Percentiles rank a stretch among this genome's conserved stretches.
Evolutionary conservation across 352 stramenopile species (phyloP).

Genomic region (Saprolegnia parasitica): DNA sequence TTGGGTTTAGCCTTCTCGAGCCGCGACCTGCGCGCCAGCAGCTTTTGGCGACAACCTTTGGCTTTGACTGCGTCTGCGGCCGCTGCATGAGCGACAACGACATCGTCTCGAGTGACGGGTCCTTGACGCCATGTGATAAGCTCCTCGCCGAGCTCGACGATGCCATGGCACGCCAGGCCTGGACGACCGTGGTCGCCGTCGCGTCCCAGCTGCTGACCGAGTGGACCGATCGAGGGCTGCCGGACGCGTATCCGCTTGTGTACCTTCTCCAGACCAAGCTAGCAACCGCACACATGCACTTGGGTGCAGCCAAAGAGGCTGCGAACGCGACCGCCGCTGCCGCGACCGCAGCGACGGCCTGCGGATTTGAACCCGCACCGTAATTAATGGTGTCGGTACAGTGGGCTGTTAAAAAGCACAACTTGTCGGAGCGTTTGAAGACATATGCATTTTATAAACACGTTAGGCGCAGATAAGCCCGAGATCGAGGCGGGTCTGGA

Average conservation of each 20-base stretch:
- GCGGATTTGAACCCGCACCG: not conserved
- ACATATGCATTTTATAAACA: not conserved
- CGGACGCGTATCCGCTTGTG: constrained; percentile 12
- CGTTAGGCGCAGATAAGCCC: not conserved
- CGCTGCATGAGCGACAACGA: not conserved
- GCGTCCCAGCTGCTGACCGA: not conserved
- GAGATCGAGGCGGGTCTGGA: not conserved
- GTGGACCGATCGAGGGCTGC: not conserved
- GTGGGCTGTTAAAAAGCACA: not conserved
- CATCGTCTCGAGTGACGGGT: not conserved
- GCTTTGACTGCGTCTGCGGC: constrained; percentile 13
- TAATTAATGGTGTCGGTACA: too few species aligned
- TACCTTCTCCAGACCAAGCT: constrained; percentile 16
- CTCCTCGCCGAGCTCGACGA: constrained; percentile 1
- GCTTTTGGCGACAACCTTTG: constrained; percentile 6
- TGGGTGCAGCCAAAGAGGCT: not conserved
- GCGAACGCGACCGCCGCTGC: not conserved
- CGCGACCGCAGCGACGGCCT: not conserved
- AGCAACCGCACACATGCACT: not conserved
- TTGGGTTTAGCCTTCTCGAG: constrained; percentile 14
- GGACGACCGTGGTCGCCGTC: not conserved
- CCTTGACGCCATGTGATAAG: constrained; percentile 4
- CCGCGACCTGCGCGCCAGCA: not conserved
- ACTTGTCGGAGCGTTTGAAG: not conserved
- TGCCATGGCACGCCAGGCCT: not conserved